A percentile compares a stretch with the other conserved stretches of the same genome.
phyloP scores from a whole-genome alignment of 164 flowering plant species.

The Annona squamosa region DNA sequence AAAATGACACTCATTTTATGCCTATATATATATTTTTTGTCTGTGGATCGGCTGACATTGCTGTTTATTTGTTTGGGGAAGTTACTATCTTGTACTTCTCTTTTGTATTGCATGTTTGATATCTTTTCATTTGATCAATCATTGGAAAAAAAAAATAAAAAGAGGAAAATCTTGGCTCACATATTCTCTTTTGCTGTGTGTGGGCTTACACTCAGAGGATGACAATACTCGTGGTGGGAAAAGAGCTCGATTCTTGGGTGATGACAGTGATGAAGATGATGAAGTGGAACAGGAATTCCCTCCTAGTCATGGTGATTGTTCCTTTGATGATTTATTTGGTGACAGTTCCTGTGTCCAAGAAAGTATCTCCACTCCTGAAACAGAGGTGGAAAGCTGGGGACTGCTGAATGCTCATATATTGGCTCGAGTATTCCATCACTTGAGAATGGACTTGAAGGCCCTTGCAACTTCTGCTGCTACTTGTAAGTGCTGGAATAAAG shows the following conservation, averaged over 20 bases:
- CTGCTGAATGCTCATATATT: constrained; percentile 58
- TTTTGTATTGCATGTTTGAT: neutral
- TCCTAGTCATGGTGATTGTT: constrained; percentile 22
- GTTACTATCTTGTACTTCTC: neutral
- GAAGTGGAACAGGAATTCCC: constrained; percentile 37
- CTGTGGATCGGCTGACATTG: neutral
- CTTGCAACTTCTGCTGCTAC: constrained; percentile 69
- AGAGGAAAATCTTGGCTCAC: neutral
- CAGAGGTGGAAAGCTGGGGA: constrained; percentile 60
- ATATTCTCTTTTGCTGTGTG: neutral
- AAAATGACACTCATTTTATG: neutral
- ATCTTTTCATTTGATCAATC: neutral
- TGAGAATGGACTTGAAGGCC: constrained; percentile 71
- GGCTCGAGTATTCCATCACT: constrained; percentile 78
- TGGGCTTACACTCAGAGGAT: constrained; percentile 12
- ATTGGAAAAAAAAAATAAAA: neutral
- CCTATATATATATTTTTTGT: neutral
- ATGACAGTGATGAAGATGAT: constrained; percentile 56
- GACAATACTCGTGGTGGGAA: constrained; percentile 37
- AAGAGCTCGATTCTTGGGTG: constrained; percentile 43
- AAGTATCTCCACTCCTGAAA: constrained; percentile 21
- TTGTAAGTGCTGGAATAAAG: constrained; percentile 82
- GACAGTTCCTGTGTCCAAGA: constrained; percentile 36
- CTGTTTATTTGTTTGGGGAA: neutral
- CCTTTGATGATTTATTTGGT: constrained; percentile 70